phyloP scores from a whole-genome alignment of 495 filamentous ascomycete genomes.

The Hyaloscypha bicolor region DNA sequence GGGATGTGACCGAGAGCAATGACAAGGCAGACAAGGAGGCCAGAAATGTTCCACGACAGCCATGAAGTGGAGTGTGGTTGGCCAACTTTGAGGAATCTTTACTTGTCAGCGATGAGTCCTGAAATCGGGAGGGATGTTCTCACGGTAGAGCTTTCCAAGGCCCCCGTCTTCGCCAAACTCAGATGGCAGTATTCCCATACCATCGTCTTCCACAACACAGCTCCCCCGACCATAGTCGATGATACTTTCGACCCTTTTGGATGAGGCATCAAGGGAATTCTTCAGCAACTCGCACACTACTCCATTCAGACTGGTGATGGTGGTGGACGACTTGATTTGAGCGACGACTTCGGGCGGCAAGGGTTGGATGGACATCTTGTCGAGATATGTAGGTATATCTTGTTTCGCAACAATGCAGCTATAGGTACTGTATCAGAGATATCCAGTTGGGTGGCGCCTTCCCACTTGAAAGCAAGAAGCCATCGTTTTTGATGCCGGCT shows the following conservation, averaged over 20 bases:
- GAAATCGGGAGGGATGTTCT: slow-evolving; percentile 32
- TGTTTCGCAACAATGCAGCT: background rate
- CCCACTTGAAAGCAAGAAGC: background rate
- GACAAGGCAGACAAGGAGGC: slow-evolving; percentile 78
- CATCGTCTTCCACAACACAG: slow-evolving; percentile 88
- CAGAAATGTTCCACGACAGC: slow-evolving; percentile 74
- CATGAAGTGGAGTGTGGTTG: slow-evolving; percentile 52
- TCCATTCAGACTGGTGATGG: slow-evolving; percentile 72
- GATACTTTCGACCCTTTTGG: slow-evolving; percentile 68
- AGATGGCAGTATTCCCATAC: slow-evolving; percentile 69
- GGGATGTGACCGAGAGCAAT: slow-evolving; percentile 77
- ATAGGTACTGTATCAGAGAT: background rate
- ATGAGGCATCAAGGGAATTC: slow-evolving; percentile 83
- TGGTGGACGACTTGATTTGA: slow-evolving; percentile 86
- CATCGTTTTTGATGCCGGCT: background rate
- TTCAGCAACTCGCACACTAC: slow-evolving; percentile 77
- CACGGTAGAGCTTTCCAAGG: slow-evolving; percentile 74
- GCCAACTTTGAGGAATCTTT: slow-evolving; percentile 79
- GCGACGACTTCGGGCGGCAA: slow-evolving; percentile 75
- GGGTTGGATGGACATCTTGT: slow-evolving; percentile 58
- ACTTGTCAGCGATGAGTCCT: background rate
- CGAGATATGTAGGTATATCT: background rate
- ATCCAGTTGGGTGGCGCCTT: background rate
- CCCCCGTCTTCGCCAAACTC: slow-evolving; percentile 75
- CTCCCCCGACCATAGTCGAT: slow-evolving; percentile 77